phyloP scores from a whole-genome alignment of 352 stramenopile species.

The Phytophthora pini region DNA sequence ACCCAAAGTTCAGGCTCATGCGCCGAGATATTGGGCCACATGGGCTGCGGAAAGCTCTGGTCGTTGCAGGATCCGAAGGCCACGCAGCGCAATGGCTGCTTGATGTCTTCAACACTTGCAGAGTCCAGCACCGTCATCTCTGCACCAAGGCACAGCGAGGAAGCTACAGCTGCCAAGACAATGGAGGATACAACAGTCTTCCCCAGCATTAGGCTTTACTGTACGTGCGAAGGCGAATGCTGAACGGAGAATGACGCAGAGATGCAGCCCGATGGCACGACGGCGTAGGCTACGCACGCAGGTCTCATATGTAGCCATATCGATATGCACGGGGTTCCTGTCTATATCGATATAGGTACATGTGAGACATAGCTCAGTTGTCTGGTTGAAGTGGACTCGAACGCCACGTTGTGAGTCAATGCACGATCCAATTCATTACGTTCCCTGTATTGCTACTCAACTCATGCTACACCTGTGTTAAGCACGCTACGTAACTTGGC shows the following conservation, averaged over 20 bases:
- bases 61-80: conserved; percentile 90
- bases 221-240: background rate
- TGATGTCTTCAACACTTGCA: conserved; percentile 55
- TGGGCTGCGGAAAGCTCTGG: conserved; percentile 81
- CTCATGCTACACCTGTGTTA: no score
- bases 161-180: conserved; percentile 20
- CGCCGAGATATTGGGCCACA: conserved; percentile 70
- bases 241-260: conserved; percentile 23
- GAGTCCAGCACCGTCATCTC: conserved; percentile 13
- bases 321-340: conserved; percentile 22
- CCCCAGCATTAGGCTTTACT: conserved; percentile 3
- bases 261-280: conserved; percentile 15
- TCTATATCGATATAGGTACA: conserved; percentile 36
- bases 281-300: conserved; percentile 20
- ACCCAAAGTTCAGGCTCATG: conserved; percentile 80
- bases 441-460: no score
- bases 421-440: no score
- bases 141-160: conserved; percentile 19
- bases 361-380: conserved; percentile 14
- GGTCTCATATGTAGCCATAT: conserved; percentile 1
- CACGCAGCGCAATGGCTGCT: conserved; percentile 55
- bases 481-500: no score
- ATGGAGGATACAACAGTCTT: conserved; percentile 16
- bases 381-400: conserved; percentile 27
- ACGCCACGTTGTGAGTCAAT: background rate